Percentiles rank a stretch among this genome's conserved stretches.
phyloP scores from a whole-genome alignment of 2,329 filamentous ascomycete species.

The Cladorrhinum sp. region DNA sequence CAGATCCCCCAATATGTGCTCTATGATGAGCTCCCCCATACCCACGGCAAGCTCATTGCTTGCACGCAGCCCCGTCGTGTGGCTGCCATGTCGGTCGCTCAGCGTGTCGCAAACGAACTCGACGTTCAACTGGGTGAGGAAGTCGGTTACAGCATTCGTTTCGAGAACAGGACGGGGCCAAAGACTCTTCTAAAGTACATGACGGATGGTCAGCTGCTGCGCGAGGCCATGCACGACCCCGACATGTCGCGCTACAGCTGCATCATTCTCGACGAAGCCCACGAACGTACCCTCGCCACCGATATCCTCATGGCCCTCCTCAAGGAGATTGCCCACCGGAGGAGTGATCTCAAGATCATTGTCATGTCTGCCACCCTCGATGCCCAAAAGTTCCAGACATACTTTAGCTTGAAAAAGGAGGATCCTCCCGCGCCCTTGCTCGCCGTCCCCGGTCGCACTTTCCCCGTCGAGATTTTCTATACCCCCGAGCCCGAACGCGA shows the following conservation, averaged over 20 bases:
- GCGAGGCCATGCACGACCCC: conserved; percentile 95
- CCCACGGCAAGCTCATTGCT: conserved; percentile 82
- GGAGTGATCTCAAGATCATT: conserved; percentile 92
- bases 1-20: conserved; percentile 98
- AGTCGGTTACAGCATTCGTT: conserved; percentile 98
- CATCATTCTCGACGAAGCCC: conserved; percentile 97
- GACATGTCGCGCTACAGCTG: conserved; percentile 89
- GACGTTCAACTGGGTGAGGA: conserved; percentile 90
- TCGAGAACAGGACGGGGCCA: conserved; percentile 87
- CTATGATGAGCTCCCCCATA: conserved; percentile 90
- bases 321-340: conserved; percentile 79
- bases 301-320: conserved; percentile 96
- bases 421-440: conserved; percentile 67
- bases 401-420: conserved; percentile 69
- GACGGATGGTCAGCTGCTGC: conserved; percentile 97
- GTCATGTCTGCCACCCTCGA: conserved; percentile 99
- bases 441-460: conserved; percentile 89
- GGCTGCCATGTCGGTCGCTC: conserved; percentile 96
- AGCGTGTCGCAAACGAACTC: conserved; percentile 96
- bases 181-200: conserved; percentile 98
- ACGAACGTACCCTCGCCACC: conserved; percentile 94
- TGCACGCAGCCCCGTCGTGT: conserved; percentile 98
- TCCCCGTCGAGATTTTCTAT: conserved; percentile 98
- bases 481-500: conserved; percentile 94
- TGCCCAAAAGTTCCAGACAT: conserved; percentile 95